Base-by-base conservation (phyloP, 2,329 filamentous ascomycete species). In the Tolypocladium nubicola region DNA sequence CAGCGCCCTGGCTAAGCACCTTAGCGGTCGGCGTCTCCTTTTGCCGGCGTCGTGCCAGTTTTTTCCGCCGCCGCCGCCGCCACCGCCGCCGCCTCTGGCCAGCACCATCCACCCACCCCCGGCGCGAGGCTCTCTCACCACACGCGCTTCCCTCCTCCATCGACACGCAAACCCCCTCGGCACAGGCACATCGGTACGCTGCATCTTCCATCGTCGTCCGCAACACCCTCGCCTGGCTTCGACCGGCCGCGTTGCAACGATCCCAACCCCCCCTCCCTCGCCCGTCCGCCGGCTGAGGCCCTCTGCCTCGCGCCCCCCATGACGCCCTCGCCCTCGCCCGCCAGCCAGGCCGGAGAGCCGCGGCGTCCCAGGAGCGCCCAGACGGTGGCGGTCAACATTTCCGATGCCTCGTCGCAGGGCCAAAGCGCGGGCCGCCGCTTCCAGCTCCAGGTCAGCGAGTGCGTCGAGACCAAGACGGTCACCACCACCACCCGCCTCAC, bases 401-500 rank as follows among this genome's bases (percentile, higher is more conserved):
- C 75, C 52, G 76, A 79, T 56, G 66, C 72, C 16, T 63, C 68
- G 14, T 64, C 67, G 57, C 67, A 66, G 54, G 67, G 21, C 23
- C 37, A 38, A n/a, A 30, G 10, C 16, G 11, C 39, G 7, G 66
- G 64, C 62, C 71, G 66, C 59, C 75, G 64, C 62, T 76, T 73
- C 63, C 79, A 82, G 64, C 80, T 86, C 62, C 79, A 83, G 61
- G 75, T 86, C 52, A 81, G 81, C 59, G 83, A 86, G 65, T 86
- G 82, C 63, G 81, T 86, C 66, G 84, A 86, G 72, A 86, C 83
- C 19, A 86, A 83, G 70, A 86, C 82, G 13, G 84, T 96, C 61
- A 96, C 92, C 1, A 97, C 93, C 0, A 97, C 92, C 0, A 97
- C 91, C 0, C 96, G 90, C 0, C 95, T 92, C 1, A 89, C 90